Evolutionary conservation across 2,329 filamentous ascomycete species (phyloP), one percentile per base, ranked within the genome.

Genomic region (Cryphonectria naterciae): DNA sequence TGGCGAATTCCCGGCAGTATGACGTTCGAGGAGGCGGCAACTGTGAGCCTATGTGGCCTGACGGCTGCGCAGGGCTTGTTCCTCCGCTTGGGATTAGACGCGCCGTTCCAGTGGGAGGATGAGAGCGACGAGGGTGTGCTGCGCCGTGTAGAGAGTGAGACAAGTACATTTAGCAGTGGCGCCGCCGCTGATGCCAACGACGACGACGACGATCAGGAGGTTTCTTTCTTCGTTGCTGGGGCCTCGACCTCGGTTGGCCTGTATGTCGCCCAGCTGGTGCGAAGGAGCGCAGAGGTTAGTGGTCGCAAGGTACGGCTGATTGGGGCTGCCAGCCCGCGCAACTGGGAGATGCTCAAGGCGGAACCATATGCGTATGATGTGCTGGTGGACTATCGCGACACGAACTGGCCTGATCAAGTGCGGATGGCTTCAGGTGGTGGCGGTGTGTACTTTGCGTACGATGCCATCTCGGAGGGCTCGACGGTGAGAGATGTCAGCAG

Each of bases 21-120:
- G n/a, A 71, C 75, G 0, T 70, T 79, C 2, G 80, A 83, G 61
- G 75, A 78, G n/a, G 83, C 82, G 1, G 79, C 81, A 0, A 74
- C 78, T 0, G 76, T 84, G 1, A 83, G 79, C 66, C 74, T 84
- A 65, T 83, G 82, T 19, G 82, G 77, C 5, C 70, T 85, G 22
- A 85, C 83, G 0, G 83, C 82, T 3, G 83, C 83, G 0, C 83
- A 85, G 68, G 80, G 76, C 0, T 54, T 84, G 3, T 85, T 80
- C 65, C 75, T 74, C 28, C 78, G 83, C 0, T 74, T 85, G 5
- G 79, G 77, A 0, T 68, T 85, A 2, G 73, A 74, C 0, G 72
- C 77, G 1, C 81, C 83, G 0, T 84, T 84, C 65, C 60, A 66
- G 2, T 77, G 74, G 65, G 72, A 71, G 1, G 70, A 70, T 39